Conservation (phyloP, 1,139 yeast genomes). For the Tardiomyces blankii region DNA sequence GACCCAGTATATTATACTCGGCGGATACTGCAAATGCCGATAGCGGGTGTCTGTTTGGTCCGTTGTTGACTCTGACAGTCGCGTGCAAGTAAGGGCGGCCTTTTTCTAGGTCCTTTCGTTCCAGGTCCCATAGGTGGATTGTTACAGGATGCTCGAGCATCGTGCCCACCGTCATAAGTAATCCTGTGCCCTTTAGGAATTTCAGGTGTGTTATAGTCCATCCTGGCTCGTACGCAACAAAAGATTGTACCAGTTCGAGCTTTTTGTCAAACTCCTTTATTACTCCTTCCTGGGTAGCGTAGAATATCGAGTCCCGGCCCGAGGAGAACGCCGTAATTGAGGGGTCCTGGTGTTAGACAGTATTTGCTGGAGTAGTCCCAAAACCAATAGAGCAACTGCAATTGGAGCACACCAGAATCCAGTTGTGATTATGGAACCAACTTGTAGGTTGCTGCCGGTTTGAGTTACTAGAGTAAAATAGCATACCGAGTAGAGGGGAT, state of each 20-base stretch:
- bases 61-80: conserved; percentile 35
- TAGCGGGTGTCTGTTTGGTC: conserved; percentile 60
- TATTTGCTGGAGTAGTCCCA: conserved; percentile 2
- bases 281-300: conserved; percentile 46
- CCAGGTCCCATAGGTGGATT: conserved; percentile 64
- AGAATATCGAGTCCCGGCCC: conserved; percentile 40
- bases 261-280: conserved; percentile 48
- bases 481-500: conserved; percentile 36
- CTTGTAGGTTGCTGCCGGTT: too few species aligned
- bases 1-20: conserved; percentile 56
- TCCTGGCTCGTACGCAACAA: conserved; percentile 54
- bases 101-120: conserved; percentile 19
- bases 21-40: conserved; percentile 49
- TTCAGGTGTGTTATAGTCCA: conserved; percentile 50
- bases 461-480: too few species aligned
- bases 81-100: conserved; percentile 31
- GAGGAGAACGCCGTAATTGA: conserved; percentile 52
- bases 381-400: conserved; percentile 1
- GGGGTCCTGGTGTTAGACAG: conserved; percentile 35
- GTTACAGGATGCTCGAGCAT: conserved; percentile 57
- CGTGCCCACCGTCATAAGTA: conserved; percentile 59
- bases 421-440: too few species aligned
- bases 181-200: conserved; percentile 36
- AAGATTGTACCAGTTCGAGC: conserved; percentile 37
- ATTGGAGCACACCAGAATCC: too few species aligned